Evolutionary conservation across 1,284 basidiomycete species (phyloP).

Genomic region (Serendipita sp.): DNA sequence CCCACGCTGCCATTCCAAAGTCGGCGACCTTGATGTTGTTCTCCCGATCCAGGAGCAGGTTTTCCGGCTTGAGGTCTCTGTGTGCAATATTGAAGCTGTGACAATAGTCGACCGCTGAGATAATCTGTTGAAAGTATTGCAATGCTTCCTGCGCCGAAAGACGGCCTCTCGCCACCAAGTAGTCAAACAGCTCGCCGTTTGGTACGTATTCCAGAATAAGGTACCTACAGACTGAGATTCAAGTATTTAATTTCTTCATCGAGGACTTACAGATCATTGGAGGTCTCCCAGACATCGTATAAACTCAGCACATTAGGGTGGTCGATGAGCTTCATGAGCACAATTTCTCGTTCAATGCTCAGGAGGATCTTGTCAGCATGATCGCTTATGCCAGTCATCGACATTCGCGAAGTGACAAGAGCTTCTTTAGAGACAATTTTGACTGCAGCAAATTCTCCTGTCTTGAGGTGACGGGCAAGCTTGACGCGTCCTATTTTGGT

Average conservation of each 20-base stretch:
- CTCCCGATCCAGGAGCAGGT: slow-evolving; percentile 73
- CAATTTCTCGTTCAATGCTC: slow-evolving; percentile 90
- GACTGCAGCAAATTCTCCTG: slow-evolving; percentile 84
- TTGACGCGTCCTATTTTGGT: slow-evolving; percentile 64
- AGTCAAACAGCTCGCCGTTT: slow-evolving; percentile 94
- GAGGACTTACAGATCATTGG: slow-evolving; percentile 57
- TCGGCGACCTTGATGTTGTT: slow-evolving; percentile 94
- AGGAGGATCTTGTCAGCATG: slow-evolving; percentile 50
- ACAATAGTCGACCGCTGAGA: slow-evolving; percentile 88
- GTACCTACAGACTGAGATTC: slow-evolving; percentile 22
- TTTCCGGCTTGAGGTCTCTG: slow-evolving; percentile 95
- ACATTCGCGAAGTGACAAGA: slow-evolving; percentile 54
- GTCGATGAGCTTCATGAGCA: slow-evolving; percentile 98
- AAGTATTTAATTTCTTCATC: neutral
- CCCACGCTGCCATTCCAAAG: slow-evolving; percentile 98
- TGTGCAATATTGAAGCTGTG: slow-evolving; percentile 96
- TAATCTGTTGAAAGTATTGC: slow-evolving; percentile 94
- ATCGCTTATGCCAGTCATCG: slow-evolving; percentile 53
- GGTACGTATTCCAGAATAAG: slow-evolving; percentile 96
- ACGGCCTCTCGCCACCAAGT: slow-evolving; percentile 76
- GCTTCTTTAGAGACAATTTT: slow-evolving; percentile 88
- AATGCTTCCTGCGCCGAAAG: slow-evolving; percentile 71
- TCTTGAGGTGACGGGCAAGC: slow-evolving; percentile 77
- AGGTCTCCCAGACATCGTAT: slow-evolving; percentile 97
- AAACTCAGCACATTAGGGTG: slow-evolving; percentile 83